Percentiles rank a stretch among this genome's conserved stretches.
Conservation (phyloP, 495 filamentous ascomycete species). For the Cercophora samala region DNA sequence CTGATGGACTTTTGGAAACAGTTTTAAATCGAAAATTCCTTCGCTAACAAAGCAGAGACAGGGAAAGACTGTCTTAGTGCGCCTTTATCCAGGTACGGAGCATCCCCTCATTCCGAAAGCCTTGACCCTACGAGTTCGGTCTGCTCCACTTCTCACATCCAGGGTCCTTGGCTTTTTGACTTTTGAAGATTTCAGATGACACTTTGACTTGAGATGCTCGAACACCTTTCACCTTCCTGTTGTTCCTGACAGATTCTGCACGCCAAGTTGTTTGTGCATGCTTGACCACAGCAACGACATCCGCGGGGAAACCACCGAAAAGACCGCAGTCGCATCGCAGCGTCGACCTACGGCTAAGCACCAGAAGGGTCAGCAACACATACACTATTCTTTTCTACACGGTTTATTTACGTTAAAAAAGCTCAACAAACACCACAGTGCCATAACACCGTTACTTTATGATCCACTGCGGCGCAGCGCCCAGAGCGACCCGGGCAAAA, state of each 20-base stretch:
- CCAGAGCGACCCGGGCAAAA: constrained; percentile 16
- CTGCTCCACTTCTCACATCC: neutral
- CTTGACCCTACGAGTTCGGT: neutral
- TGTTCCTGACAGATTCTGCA: constrained; percentile 1
- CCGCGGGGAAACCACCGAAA: neutral
- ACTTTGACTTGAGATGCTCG: neutral
- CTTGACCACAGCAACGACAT: neutral
- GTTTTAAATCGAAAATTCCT: neutral
- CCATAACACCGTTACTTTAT: neutral
- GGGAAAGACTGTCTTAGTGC: neutral
- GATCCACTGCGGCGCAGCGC: constrained; percentile 17
- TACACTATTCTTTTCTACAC: neutral
- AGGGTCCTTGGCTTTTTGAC: neutral
- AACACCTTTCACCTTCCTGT: neutral
- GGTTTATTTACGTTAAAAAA: neutral
- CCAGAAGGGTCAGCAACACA: neutral
- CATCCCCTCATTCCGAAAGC: constrained; percentile 3
- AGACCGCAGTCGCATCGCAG: constrained; percentile 3
- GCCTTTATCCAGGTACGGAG: neutral
- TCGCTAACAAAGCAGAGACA: neutral
- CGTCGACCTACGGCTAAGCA: neutral
- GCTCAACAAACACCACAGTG: neutral
- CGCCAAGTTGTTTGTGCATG: neutral
- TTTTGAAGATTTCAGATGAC: constrained; percentile 2
- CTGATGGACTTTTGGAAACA: neutral